Evolutionary conservation across 176 grass and related monocot species (phyloP).

Genomic region (Triticum monococcum): DNA sequence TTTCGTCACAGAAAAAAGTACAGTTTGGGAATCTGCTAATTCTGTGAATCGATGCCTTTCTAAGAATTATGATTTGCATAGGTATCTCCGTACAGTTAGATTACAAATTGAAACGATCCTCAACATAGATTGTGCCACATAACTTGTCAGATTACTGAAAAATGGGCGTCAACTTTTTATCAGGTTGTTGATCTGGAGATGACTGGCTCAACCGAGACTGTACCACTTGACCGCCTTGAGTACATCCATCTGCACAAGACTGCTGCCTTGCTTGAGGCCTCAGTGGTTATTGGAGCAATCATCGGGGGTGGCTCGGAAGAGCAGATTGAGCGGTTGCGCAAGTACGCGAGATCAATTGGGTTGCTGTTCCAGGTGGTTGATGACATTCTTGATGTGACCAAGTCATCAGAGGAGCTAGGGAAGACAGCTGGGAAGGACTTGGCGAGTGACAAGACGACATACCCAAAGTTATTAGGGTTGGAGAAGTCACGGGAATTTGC

Average conservation of each 20-base stretch:
- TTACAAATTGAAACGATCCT: neutral
- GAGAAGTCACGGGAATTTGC: slow-evolving; percentile 70
- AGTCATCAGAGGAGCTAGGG: slow-evolving; percentile 69
- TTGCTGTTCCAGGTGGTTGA: slow-evolving; percentile 87
- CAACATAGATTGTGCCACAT: neutral
- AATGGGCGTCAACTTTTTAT: neutral
- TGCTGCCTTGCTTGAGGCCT: slow-evolving; percentile 72
- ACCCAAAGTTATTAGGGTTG: slow-evolving; percentile 70
- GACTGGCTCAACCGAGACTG: slow-evolving; percentile 42
- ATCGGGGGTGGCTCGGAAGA: slow-evolving; percentile 62
- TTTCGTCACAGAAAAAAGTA: neutral
- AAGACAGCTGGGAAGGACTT: slow-evolving; percentile 86
- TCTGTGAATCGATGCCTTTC: slow-evolving; percentile 8
- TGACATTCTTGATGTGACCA: slow-evolving; percentile 85
- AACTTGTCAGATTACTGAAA: slow-evolving; percentile 6
- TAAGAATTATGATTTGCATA: neutral
- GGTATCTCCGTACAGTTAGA: neutral
- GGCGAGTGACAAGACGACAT: slow-evolving; percentile 82
- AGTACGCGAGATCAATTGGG: slow-evolving; percentile 67
- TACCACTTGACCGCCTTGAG: slow-evolving; percentile 65
- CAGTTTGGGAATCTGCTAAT: slow-evolving; percentile 17
- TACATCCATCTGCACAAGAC: slow-evolving; percentile 95
- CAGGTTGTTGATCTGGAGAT: slow-evolving; percentile 83
- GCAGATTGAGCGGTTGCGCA: slow-evolving; percentile 56
- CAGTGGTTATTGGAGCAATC: slow-evolving; percentile 72